Conservation (phyloP, 2,329 filamentous ascomycete species). For the Pseudogymnoascus sp. region DNA sequence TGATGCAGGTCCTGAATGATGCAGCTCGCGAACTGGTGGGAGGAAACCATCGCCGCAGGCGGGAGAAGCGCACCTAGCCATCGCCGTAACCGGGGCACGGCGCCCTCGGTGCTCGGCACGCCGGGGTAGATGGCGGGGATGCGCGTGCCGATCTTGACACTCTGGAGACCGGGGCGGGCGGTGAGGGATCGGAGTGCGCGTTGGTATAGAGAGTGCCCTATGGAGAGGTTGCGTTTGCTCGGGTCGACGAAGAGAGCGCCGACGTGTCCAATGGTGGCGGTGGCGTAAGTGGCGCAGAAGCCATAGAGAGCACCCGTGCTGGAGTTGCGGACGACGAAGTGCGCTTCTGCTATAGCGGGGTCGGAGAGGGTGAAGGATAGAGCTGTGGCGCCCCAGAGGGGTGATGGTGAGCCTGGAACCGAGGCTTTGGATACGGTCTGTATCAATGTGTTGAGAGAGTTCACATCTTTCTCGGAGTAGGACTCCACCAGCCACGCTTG, state of each 20-base stretch:
- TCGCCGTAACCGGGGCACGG: conserved; percentile 36
- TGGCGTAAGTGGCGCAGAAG: conserved; percentile 83
- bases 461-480: conserved; percentile 71
- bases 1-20: conserved; percentile 49
- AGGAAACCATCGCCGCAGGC: conserved; percentile 54
- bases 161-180: conserved; percentile 58
- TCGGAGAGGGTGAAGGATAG: conserved; percentile 68
- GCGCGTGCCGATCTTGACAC: conserved; percentile 71
- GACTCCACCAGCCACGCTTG: conserved; percentile 92
- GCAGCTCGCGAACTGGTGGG: conserved; percentile 55
- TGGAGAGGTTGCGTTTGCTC: conserved; percentile 73
- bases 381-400: conserved; percentile 57
- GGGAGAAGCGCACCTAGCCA: conserved; percentile 54
- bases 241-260: conserved; percentile 88
- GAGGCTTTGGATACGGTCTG: conserved; percentile 59
- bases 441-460: conserved; percentile 67
- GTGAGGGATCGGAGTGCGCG: conserved; percentile 73
- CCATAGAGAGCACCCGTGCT: conserved; percentile 86
- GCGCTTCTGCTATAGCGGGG: conserved; percentile 64
- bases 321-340: conserved; percentile 90
- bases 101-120: conserved; percentile 57
- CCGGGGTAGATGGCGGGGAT: conserved; percentile 83
- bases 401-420: conserved; percentile 55
- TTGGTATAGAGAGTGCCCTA: conserved; percentile 82
- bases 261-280: conserved; percentile 54